Percentiles rank a stretch among this genome's conserved stretches.
Conservation (phyloP, 2,329 filamentous ascomycete species). For the Myotisia sp. region DNA sequence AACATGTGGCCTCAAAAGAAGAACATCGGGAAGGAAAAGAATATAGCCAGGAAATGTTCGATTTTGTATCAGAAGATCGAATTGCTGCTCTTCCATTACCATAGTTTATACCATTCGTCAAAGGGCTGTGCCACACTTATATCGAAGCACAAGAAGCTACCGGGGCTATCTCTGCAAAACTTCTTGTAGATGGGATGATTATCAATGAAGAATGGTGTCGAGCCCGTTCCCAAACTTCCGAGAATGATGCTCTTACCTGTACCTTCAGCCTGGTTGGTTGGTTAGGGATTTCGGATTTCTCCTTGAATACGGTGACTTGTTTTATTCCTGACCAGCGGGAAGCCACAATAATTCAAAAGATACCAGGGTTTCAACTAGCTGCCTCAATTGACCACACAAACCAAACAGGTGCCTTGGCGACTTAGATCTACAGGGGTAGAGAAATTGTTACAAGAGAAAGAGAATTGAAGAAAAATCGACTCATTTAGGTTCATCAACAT, state of each 20-base stretch:
- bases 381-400: too few species aligned
- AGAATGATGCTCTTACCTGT: slow-evolving; percentile 8
- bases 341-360: background rate
- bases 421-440: too few species aligned
- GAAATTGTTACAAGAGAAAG: too few species aligned
- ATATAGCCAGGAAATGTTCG: slow-evolving; percentile 53
- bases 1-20: slow-evolving; percentile 3
- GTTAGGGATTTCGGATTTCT: background rate
- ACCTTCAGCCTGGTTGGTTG: slow-evolving; percentile 14
- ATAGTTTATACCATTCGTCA: slow-evolving; percentile 12
- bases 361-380: background rate
- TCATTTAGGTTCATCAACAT: too few species aligned
- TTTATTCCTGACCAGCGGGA: background rate
- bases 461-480: too few species aligned
- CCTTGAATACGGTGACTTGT: background rate
- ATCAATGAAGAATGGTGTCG: slow-evolving; percentile 14
- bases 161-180: slow-evolving; percentile 17
- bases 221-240: slow-evolving; percentile 8
- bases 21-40: slow-evolving; percentile 53
- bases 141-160: slow-evolving; percentile 13
- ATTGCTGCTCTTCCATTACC: slow-evolving; percentile 14
- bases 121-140: slow-evolving; percentile 13
- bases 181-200: slow-evolving; percentile 18
- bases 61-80: slow-evolving; percentile 47
- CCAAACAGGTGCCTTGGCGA: too few species aligned